phyloP scores from a whole-genome alignment of 192 early-diverging fungal genomes.

The Backusella morwellensis region DNA sequence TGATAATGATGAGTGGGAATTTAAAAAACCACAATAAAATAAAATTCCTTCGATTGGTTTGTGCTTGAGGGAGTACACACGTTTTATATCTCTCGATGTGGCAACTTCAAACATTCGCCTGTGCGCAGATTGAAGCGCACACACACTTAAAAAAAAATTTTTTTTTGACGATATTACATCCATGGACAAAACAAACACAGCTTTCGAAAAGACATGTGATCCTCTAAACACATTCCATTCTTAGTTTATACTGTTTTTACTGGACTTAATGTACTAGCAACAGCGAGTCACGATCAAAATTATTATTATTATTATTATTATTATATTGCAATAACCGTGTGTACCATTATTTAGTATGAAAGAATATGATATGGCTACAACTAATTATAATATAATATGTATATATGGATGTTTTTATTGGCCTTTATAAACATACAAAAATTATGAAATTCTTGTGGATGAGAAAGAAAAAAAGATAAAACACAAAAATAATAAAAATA shows the following conservation, averaged over 20 bases:
- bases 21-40: background rate
- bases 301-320: background rate
- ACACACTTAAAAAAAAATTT: background rate
- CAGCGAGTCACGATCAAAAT: background rate
- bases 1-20: background rate
- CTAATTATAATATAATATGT: background rate
- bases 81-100: slow-evolving; percentile 3
- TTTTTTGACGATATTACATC: background rate
- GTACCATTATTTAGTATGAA: background rate
- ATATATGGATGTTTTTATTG: background rate
- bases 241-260: background rate
- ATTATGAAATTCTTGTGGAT: background rate
- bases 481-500: background rate
- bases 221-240: background rate
- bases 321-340: background rate
- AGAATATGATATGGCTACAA: background rate
- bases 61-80: background rate
- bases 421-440: background rate
- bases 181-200: background rate
- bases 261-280: background rate
- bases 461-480: background rate
- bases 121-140: background rate
- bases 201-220: background rate
- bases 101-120: slow-evolving; percentile 7
- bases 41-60: background rate